Evolutionary conservation across 1,284 basidiomycete species (phyloP).

Genomic region (Cutaneotrichosporon sp.): DNA sequence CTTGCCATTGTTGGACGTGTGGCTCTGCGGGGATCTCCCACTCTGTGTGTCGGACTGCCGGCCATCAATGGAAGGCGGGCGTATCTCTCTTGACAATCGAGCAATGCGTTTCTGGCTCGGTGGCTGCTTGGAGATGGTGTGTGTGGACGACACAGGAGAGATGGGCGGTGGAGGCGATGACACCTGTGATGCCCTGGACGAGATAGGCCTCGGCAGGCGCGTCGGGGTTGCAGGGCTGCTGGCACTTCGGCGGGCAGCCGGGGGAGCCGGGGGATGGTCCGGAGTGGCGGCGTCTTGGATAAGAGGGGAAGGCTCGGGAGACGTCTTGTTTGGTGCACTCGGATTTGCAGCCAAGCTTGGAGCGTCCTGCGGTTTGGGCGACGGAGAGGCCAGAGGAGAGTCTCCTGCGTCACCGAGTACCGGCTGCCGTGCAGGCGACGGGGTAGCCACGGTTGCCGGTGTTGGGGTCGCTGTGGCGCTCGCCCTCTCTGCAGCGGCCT

Average conservation of each 20-base stretch:
- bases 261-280: background rate
- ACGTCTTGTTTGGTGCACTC: background rate
- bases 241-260: background rate
- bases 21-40: background rate
- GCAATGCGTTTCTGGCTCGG: background rate
- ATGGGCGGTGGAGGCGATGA: background rate
- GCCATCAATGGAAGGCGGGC: background rate
- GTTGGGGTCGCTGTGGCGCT: background rate
- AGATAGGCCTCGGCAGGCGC: background rate
- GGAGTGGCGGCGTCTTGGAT: background rate
- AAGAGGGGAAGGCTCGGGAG: background rate
- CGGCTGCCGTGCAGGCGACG: background rate
- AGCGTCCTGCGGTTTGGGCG: background rate
- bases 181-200: background rate
- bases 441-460: background rate
- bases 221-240: background rate
- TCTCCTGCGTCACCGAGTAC: no score
- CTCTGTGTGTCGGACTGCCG: background rate
- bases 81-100: background rate
- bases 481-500: slow-evolving; percentile 33
- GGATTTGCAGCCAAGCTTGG: background rate
- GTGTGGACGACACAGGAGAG: background rate
- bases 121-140: background rate
- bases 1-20: background rate
- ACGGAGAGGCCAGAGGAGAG: background rate